Conservation (phyloP, 2,329 filamentous ascomycete genomes). For the Colletotrichum sp. region DNA sequence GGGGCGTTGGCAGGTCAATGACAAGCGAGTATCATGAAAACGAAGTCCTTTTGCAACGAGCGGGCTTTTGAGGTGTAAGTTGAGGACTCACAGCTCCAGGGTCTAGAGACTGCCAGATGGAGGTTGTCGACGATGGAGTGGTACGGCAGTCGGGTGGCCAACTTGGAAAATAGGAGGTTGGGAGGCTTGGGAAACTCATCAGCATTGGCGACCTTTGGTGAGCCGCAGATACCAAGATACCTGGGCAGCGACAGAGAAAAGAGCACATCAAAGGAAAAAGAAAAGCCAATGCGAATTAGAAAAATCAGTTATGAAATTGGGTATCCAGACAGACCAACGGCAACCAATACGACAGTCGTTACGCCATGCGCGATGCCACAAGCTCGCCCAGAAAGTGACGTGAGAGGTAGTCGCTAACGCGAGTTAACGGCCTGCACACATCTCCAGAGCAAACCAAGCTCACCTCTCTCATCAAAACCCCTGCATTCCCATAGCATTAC, state of each 20-base stretch:
- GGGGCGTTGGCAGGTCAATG: background rate
- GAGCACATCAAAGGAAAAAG: background rate
- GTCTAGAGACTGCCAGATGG: background rate
- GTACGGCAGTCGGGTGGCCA: slow-evolving; percentile 18
- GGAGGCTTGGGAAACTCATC: slow-evolving; percentile 15
- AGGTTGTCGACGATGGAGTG: slow-evolving; percentile 8
- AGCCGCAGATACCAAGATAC: slow-evolving; percentile 24
- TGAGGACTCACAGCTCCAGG: background rate
- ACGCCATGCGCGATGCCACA: background rate
- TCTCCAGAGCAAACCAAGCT: slow-evolving; percentile 15
- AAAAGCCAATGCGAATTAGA: background rate
- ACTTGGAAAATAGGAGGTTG: slow-evolving; percentile 23
- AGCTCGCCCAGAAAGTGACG: background rate
- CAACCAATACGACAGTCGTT: background rate
- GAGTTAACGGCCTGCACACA: slow-evolving; percentile 26
- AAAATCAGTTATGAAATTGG: slow-evolving; percentile 4
- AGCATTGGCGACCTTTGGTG: slow-evolving; percentile 20
- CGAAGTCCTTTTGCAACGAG: background rate
- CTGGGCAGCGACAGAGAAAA: background rate
- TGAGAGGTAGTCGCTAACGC: slow-evolving; percentile 25
- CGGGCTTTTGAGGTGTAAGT: background rate
- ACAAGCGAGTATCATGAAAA: background rate
- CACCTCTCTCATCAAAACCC: slow-evolving; percentile 11
- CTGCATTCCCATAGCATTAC: slow-evolving; percentile 17
- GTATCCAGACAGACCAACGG: background rate